phyloP scores from a whole-genome alignment of 352 stramenopile species.

The Phytophthora colocasiae region DNA sequence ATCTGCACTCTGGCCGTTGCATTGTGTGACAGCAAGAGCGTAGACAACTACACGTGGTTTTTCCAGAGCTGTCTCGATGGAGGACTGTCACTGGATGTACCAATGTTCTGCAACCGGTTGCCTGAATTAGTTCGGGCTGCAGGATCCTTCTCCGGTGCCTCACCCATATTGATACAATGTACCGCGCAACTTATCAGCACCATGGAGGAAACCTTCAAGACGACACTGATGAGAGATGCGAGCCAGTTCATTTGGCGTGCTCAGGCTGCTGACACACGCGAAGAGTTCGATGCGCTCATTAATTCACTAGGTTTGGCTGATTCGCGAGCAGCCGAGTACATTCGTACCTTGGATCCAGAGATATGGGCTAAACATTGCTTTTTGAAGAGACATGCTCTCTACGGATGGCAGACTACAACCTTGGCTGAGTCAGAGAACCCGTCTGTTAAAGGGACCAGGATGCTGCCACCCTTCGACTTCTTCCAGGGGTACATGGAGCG shows the following conservation, averaged over 20 bases:
- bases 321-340: slow-evolving; percentile 25
- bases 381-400: slow-evolving; percentile 42
- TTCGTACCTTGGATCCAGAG: slow-evolving; percentile 35
- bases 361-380: slow-evolving; percentile 54
- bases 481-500: slow-evolving; percentile 60
- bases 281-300: slow-evolving; percentile 42
- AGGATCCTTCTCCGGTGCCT: slow-evolving; percentile 34
- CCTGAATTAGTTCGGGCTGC: slow-evolving; percentile 34
- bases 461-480: slow-evolving; percentile 49
- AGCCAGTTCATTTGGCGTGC: slow-evolving; percentile 36
- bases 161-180: slow-evolving; percentile 52
- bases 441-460: slow-evolving; percentile 22
- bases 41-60: slow-evolving; percentile 55
- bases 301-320: slow-evolving; percentile 23
- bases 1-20: slow-evolving; percentile 42
- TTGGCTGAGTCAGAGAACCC: slow-evolving; percentile 33
- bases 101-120: slow-evolving; percentile 48
- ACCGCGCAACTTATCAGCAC: slow-evolving; percentile 36
- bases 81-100: slow-evolving; percentile 39
- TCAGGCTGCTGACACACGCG: slow-evolving; percentile 38
- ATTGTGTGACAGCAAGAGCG: slow-evolving; percentile 40
- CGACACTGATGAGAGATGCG: slow-evolving; percentile 24
- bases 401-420: slow-evolving; percentile 45
- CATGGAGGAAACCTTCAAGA: slow-evolving; percentile 44
- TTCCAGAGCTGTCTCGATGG: slow-evolving; percentile 41